These are phyloP conservation scores for Pythium scleroteichum DNA, from an alignment of 352 stramenopile species.

Conservation along the genomic window DNA sequence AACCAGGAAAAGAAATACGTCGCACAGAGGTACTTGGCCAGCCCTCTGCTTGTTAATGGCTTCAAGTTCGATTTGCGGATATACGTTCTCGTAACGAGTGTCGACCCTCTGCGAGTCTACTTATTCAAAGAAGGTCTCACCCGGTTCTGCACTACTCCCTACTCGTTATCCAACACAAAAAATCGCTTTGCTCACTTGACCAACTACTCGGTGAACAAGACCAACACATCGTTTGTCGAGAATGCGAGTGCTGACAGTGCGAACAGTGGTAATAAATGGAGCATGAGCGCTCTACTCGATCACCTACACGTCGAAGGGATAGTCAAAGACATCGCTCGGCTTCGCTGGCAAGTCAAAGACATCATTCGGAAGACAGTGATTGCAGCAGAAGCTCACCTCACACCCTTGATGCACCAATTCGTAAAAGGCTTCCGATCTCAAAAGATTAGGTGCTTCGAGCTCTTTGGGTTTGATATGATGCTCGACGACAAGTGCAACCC, in stretches of 20 bases:
- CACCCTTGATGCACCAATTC: constrained; percentile 57
- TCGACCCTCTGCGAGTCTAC: constrained; percentile 86
- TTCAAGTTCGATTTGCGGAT: constrained; percentile 91
- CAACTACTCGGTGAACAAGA: constrained; percentile 84
- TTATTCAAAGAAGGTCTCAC: constrained; percentile 85
- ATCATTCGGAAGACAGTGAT: constrained; percentile 77
- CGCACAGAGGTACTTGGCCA: constrained; percentile 77
- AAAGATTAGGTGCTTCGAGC: constrained; percentile 56
- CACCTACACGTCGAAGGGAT: constrained; percentile 37
- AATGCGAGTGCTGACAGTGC: constrained; percentile 43
- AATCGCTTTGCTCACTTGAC: constrained; percentile 73
- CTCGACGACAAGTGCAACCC: constrained; percentile 53
- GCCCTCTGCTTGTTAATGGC: constrained; percentile 77
- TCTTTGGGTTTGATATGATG: constrained; percentile 82
- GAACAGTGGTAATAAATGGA: constrained; percentile 71
- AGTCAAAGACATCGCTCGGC: constrained; percentile 33
- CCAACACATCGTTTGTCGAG: constrained; percentile 57
- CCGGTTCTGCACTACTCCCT: constrained; percentile 82
- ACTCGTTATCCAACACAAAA: constrained; percentile 59
- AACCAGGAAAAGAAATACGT: constrained; percentile 45
- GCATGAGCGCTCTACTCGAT: constrained; percentile 50
- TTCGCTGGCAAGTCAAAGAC: constrained; percentile 46
- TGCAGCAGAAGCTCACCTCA: constrained; percentile 63
- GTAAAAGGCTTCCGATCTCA: constrained; percentile 38
- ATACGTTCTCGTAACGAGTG: constrained; percentile 88